phyloP scores from a whole-genome alignment of 2,329 filamentous ascomycete species.

The Fusarium pilosicola region DNA sequence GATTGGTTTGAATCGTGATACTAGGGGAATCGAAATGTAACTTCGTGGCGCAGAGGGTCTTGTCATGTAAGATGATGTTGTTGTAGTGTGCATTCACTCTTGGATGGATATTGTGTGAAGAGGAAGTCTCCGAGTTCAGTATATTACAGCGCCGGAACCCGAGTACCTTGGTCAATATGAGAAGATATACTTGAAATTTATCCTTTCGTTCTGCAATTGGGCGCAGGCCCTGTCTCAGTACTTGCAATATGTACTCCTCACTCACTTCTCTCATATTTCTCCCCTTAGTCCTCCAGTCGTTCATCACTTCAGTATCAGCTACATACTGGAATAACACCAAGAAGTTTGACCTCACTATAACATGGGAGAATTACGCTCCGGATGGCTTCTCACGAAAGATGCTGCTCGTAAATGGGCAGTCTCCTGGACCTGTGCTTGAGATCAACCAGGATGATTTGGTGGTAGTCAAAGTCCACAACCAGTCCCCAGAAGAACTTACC shows the following conservation, averaged over 20 bases:
- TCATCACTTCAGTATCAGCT: conserved; percentile 7
- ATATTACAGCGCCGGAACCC: not conserved
- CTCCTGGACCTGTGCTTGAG: conserved; percentile 69
- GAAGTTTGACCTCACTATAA: conserved; percentile 46
- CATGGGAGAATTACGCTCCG: conserved; percentile 53
- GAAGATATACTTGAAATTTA: too few relatives aligned
- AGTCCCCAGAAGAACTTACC: conserved; percentile 58
- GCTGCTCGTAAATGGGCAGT: conserved; percentile 67
- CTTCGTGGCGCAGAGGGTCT: not conserved
- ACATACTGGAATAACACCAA: conserved; percentile 20
- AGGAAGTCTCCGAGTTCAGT: not conserved
- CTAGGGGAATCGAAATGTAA: not conserved
- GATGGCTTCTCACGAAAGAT: conserved; percentile 58
- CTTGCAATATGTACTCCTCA: conserved; percentile 21
- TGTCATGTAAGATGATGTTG: conserved; percentile 2
- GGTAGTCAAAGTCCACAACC: conserved; percentile 57
- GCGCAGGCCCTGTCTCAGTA: not conserved
- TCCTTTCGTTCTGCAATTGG: not conserved
- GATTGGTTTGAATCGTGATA: not conserved
- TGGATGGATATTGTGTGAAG: not conserved
- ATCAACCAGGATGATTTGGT: conserved; percentile 62
- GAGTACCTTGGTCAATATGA: too few relatives aligned
- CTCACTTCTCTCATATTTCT: not conserved
- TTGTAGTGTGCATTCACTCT: not conserved
- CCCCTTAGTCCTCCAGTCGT: conserved; percentile 7